These are phyloP conservation scores for Penicillium psychrosexuale DNA, from an alignment of 2,329 filamentous ascomycete genomes.

Conservation along the genomic window DNA sequence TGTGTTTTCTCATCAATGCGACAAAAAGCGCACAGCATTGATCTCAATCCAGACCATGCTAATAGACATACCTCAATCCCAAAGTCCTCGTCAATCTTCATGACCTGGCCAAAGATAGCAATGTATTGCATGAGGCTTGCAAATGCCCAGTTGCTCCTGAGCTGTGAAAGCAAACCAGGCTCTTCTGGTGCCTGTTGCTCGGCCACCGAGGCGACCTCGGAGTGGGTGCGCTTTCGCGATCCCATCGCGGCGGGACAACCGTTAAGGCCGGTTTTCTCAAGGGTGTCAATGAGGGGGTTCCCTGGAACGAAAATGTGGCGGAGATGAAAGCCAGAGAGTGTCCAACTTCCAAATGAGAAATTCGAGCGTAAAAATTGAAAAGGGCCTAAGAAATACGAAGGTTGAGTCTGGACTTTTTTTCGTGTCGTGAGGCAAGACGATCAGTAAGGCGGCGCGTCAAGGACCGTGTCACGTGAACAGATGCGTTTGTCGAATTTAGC, in stretches of 20 bases:
- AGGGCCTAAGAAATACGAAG: slow-evolving; percentile 3
- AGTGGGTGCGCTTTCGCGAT: slow-evolving; percentile 55
- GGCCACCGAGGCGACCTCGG: slow-evolving; percentile 54
- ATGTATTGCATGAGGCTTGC: slow-evolving; percentile 93
- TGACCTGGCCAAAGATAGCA: slow-evolving; percentile 78
- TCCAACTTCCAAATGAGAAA: not conserved
- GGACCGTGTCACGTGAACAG: slow-evolving; percentile 30
- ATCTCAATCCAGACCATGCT: not conserved
- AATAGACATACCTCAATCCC: slow-evolving; percentile 73
- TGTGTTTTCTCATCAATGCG: not conserved
- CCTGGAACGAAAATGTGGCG: not conserved
- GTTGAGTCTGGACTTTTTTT: slow-evolving; percentile 14
- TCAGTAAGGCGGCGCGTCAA: slow-evolving; percentile 34
- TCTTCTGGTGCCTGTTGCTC: slow-evolving; percentile 38
- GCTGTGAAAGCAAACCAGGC: slow-evolving; percentile 56
- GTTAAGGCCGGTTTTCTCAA: slow-evolving; percentile 28
- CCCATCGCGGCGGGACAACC: slow-evolving; percentile 46
- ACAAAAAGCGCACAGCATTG: slow-evolving; percentile 14
- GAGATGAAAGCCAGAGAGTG: slow-evolving; percentile 1
- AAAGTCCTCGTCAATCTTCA: slow-evolving; percentile 85
- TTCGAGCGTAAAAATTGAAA: not conserved
- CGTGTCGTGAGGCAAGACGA: slow-evolving; percentile 28
- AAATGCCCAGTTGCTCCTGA: slow-evolving; percentile 95
- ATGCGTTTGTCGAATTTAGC: slow-evolving; percentile 13
- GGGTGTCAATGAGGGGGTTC: slow-evolving; percentile 7